Base-by-base conservation (phyloP, 805 yeast genomes). In the Barnettozyma salicaria region DNA sequence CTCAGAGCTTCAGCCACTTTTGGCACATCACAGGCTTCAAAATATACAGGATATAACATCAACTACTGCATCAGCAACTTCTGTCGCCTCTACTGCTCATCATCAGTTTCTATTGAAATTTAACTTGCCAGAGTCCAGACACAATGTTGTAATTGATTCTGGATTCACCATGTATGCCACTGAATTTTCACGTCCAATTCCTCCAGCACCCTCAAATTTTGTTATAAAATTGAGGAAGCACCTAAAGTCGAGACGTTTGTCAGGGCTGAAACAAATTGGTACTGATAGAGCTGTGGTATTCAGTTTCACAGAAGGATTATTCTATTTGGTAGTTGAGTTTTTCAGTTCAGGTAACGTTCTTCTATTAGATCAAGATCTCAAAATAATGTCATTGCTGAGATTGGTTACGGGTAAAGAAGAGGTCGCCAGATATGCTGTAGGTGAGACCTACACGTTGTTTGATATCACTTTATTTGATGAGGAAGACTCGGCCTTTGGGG, bases 301-400 rank as follows among this genome's bases (percentile, higher is more conserved):
- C 30, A 78, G 85, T 42, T 90, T 90, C 60, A 78, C 89, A 30
- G 95, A 86, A 50, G 96, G 96, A 2, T 51, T 74, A 36, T 78
- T 63, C 52, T 80, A 83, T 49, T 63, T 90, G 45, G 95, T 86
- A 0, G 60, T 90, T 36, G 98, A 90, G 59, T 90, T 90, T 52
- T 90, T 89, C 64, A 84, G 96, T 55, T 96, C 96, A 3, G 98
- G 98, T 19, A 90, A 90, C 55, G 74, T 90, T 37, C 64, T 90
- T 14, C 65, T 90, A 16, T 65, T 90, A 43, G 94, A 90, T 57
- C 70, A 75, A 20, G 71, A 79, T 16, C 59, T 67, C 42, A 78
- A 73, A 49, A 87, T 89, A 34, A 49, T 88, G 50, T 67, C 90
- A 0, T 61, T 88, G 20, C 89, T 83, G 54, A 75, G 97, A 59